Base-by-base conservation (phyloP, 306 rosid species). In the Castanopsis chinensis region DNA sequence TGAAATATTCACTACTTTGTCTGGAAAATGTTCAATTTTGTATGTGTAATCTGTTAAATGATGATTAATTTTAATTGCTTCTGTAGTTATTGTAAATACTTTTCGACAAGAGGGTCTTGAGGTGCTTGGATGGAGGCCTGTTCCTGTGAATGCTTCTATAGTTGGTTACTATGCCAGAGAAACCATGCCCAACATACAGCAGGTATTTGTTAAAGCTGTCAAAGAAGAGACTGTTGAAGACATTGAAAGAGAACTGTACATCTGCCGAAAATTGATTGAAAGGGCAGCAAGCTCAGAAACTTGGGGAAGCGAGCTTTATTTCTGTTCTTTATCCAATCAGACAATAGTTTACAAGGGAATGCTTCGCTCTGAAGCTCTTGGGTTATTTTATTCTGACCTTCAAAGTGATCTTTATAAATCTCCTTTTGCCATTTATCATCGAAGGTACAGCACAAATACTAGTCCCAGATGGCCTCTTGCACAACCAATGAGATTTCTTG, bases 391-490 rank as follows among this genome's bases (percentile, higher is more conserved):
- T 77, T 83, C 83, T 86, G 99, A 95, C 86, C 97, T 95, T 88
- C 94, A 90, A 82, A 92, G 88, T 88, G 92, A 92, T 80, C 90
- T 92, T 65, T 95, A 91, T 78, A 84, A 88, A 74, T 91, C 99
- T 53, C 86, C 99, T 59, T 95, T 95, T 86, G 98, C 99, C 69
- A 95, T 95, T 81, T 95, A 95, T 88, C 99, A 95, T 89, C 91
- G 99, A 77, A 90, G 99, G 88, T 95, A 89, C 83, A 95, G 99
- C 89, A 95, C 99, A 35, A 95, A 95, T 87, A 95, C 99, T 84
- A 92, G 91, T 88, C 99, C 99, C 56, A 89, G 97, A 80, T 95
- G 99, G 99, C 99, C 99, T 82, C 99, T 95, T 83, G 99, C 99
- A 28, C 99, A 95, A 84, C 99, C 99, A 80, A 95, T 95, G 99